A percentile compares a stretch with the other conserved stretches of the same genome.
Conservation (phyloP, 208 protist genomes). For the Leishmania arabica region DNA sequence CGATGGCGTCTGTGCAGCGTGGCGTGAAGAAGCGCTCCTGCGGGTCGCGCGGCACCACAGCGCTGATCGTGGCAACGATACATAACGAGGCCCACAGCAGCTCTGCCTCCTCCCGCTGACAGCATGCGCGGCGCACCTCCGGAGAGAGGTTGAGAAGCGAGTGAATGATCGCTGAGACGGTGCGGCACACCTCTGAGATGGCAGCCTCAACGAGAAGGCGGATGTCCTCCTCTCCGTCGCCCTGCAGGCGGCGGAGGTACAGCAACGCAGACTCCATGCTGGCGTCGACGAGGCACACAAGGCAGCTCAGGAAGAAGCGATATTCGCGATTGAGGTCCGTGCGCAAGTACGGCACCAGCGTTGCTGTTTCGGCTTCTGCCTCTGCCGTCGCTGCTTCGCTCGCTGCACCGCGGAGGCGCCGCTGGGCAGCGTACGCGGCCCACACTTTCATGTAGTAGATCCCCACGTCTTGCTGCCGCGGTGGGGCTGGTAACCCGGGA, state of each 20-base stretch:
- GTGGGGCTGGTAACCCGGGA: conserved; percentile 9
- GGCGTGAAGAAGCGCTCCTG: conserved; percentile 50
- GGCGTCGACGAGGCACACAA: conserved; percentile 42
- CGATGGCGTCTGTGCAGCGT: conserved; percentile 26
- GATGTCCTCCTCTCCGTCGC: conserved; percentile 56
- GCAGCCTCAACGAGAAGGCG: conserved; percentile 39
- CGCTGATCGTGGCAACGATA: conserved; percentile 39
- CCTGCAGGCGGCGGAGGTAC: conserved; percentile 41
- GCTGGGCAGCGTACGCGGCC: conserved; percentile 13
- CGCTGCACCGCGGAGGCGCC: background rate
- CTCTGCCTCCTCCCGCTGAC: conserved; percentile 34
- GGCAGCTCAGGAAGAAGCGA: conserved; percentile 31
- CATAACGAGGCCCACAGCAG: conserved; percentile 58
- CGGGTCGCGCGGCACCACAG: conserved; percentile 38
- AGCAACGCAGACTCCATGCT: conserved; percentile 44
- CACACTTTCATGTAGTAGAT: conserved; percentile 27
- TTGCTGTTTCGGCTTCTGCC: background rate
- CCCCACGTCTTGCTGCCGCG: conserved; percentile 9
- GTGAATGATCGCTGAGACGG: conserved; percentile 37
- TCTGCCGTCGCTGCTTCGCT: background rate
- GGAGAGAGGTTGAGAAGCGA: conserved; percentile 29
- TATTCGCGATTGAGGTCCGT: conserved; percentile 24
- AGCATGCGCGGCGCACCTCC: conserved; percentile 25
- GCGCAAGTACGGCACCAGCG: background rate
- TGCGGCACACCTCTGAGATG: conserved; percentile 39